Evolutionary conservation across 148 eudicot genomes (phyloP).

Genomic region (Rheum nobile): DNA sequence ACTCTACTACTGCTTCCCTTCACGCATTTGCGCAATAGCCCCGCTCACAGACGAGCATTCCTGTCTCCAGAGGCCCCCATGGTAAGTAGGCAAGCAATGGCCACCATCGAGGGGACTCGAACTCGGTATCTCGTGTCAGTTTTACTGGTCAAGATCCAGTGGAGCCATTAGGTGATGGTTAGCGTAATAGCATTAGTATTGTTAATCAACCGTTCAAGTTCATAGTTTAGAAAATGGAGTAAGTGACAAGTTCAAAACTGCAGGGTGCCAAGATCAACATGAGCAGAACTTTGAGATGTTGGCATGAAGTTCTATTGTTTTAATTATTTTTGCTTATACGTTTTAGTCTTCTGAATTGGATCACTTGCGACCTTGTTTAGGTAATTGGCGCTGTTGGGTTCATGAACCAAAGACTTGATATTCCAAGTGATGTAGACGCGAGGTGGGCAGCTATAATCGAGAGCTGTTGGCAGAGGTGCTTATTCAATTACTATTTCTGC

Average conservation of each 20-base stretch:
- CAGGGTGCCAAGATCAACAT: background rate
- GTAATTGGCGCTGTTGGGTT: constrained; percentile 92
- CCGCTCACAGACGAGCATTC: too few relatives aligned
- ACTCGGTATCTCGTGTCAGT: too few relatives aligned
- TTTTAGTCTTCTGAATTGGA: background rate
- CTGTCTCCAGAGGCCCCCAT: too few relatives aligned
- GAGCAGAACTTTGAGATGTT: background rate
- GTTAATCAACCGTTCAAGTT: background rate
- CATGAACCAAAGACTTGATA: constrained; percentile 79
- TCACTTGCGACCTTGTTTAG: constrained; percentile 20
- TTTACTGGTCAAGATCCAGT: too few relatives aligned
- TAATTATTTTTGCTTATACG: background rate
- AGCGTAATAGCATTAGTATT: too few relatives aligned
- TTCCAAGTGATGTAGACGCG: constrained; percentile 63
- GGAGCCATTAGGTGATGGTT: too few relatives aligned
- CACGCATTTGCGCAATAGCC: too few relatives aligned
- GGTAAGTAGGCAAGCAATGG: too few relatives aligned
- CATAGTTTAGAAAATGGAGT: background rate
- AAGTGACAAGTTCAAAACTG: background rate
- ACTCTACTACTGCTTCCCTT: too few relatives aligned
- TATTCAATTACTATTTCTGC: background rate
- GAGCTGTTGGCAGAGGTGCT: constrained; percentile 78
- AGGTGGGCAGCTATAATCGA: constrained; percentile 71
- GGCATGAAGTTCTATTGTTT: background rate
- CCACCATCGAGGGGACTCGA: too few relatives aligned